Base-by-base conservation (phyloP, 495 filamentous ascomycete species). In the Trichocladium antarcticum region DNA sequence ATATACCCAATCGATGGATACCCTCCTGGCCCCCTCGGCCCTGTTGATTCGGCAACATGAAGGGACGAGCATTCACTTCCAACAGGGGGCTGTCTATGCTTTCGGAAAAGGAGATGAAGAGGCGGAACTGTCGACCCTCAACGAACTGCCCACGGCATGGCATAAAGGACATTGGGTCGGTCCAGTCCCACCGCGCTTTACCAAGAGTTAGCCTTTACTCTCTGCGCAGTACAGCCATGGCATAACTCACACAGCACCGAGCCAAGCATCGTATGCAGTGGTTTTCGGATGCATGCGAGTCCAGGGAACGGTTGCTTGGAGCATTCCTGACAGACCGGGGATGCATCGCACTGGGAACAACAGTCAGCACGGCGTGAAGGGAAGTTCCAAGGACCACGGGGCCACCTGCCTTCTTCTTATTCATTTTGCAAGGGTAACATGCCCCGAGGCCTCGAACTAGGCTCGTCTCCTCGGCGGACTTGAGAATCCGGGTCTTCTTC, bases 371-470 rank as follows among this genome's bases (percentile, higher is more conserved):
- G 22, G 7, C 2, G 21, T 17, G 10, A 15, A 12, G 34, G 9
- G 4, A 7, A 24, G 8, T n/a, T 3, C 10, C 20, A 27, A 22
- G 28, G 32, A 37, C 12, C 3, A 8, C n/a, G 12, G 8, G 10
- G 14, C 5, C 19, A 39, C 54, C 27, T 41, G 52, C 57, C 15
- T 16, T 28, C 29, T 29, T 29, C 35, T 45, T 56, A 20, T 37
- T 39, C 34, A 57, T 57, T 37, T 20, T 49, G 37, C 59, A 62
- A 17, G 35, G 49, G 20, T 36, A 45, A 19, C 59, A 62, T 1
- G 59, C 49, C 2, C 45, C 34, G 1, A 29, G 22, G 2, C 56
- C 35, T 31, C 59, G 54, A 11, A 62, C 57, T 28, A 45, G n/a
- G 37, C 43, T 53, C 12, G 59, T 62, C 38, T 60, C 37, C 19